These are phyloP conservation scores for Aspergillus sparsus DNA, from an alignment of 495 filamentous ascomycete genomes.

Conservation along the genomic window DNA sequence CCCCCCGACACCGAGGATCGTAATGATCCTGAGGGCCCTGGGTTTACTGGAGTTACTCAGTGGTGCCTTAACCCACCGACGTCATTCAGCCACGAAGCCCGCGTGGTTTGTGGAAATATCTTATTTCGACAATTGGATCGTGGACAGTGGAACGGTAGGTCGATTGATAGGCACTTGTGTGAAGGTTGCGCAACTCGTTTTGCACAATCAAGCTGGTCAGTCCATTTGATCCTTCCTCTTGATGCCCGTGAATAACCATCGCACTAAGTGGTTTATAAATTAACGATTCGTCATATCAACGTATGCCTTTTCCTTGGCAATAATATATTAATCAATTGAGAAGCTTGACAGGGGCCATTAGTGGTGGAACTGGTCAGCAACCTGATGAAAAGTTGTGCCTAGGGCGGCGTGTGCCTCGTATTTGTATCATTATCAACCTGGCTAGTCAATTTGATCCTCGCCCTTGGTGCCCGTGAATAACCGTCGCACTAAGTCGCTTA, in stretches of 20 bases:
- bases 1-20: no score
- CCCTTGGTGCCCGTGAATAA: background rate
- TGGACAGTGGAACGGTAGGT: background rate
- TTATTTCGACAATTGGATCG: no score
- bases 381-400: background rate
- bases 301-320: background rate
- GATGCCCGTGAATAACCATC: background rate
- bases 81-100: no score
- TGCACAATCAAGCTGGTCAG: background rate
- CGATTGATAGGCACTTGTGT: background rate
- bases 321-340: background rate
- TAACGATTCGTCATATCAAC: background rate
- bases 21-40: no score
- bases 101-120: no score
- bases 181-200: background rate
- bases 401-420: background rate
- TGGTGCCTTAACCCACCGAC: no score
- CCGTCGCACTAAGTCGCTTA: background rate
- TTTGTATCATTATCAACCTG: background rate
- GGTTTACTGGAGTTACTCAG: no score
- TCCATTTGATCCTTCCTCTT: background rate
- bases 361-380: background rate
- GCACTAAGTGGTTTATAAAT: background rate
- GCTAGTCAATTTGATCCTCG: background rate
- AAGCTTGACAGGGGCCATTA: background rate